Evolutionary conservation across 805 yeast species (phyloP), one percentile per base, ranked within the genome.

Genomic region (Nakazawaea pomicola): DNA sequence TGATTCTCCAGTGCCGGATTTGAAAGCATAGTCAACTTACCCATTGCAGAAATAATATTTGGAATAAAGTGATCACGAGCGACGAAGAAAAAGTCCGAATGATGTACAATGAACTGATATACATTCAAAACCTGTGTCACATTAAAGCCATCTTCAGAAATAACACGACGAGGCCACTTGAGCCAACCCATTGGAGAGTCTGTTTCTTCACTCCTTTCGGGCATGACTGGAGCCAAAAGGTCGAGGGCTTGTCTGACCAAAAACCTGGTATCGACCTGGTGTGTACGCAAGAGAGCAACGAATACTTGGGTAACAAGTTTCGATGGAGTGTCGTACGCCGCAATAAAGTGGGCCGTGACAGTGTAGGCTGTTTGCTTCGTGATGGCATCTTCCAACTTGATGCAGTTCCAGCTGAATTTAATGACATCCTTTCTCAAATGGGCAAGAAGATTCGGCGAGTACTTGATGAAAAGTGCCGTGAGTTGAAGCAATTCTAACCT

Each of bases 351-450:
- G 0, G 95, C 76, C 2, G 95, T 89, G 0, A 90, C 78, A 24
- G 89, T 86, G 56, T 91, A 90, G 0, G 98, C 97, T 3, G 93
- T 86, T 51, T 90, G 95, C 55, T 93, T 93, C 19, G 95, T 78
- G 38, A 89, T 75, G 38, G 80, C 74, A 56, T 93, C 99, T 47
- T 90, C 97, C 24, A 90, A 65, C 50, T 87, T 87, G 54, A 93
- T 82, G 53, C 81, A 85, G 50, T 86, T 85, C 99, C 99, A 93
- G 51, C 89, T 84, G 63, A 89, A 93, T 58, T 87, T 88, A 58
- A 93, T 87, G 32, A 93, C 78, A 51, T 89, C 95, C 55, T 88
- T 91, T 32, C 85, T 70, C 49, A 75, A 70, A 12, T 77, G 83
- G 6, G 73, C 64, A 19, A 87, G 70, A 9, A 69, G 60, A 0